Conservation (phyloP, 768 basidiomycete species). For the Candolleomyces efflorescens region DNA sequence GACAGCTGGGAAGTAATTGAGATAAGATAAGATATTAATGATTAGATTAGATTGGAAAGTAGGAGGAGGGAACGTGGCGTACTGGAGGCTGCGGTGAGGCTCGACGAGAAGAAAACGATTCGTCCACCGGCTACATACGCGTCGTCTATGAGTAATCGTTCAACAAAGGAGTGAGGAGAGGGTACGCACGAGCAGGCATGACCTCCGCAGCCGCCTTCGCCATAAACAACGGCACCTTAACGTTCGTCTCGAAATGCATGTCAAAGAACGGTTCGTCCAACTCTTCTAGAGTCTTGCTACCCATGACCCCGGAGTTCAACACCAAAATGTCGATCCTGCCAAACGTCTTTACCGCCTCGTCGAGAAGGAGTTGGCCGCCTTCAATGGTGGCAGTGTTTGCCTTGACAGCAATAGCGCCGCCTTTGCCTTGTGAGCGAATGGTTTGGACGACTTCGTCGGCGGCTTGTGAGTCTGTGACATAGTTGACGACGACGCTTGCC, state of each 20-base stretch:
- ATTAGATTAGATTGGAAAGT: too few relatives aligned
- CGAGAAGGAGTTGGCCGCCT: constrained; percentile 44
- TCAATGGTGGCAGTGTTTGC: constrained; percentile 47
- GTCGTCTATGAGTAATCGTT: not conserved
- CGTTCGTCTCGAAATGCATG: constrained; percentile 47
- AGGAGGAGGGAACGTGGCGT: constrained; percentile 5
- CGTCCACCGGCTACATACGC: constrained; percentile 41
- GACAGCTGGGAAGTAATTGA: constrained; percentile 24
- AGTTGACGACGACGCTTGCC: constrained; percentile 56
- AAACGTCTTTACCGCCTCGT: constrained; percentile 43
- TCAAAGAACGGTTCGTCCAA: constrained; percentile 52
- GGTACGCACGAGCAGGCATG: constrained; percentile 37
- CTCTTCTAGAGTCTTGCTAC: constrained; percentile 42
- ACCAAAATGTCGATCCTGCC: constrained; percentile 56
- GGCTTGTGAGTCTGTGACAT: constrained; percentile 32
- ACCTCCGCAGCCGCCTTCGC: constrained; percentile 41
- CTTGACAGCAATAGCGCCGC: constrained; percentile 45
- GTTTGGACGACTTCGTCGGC: constrained; percentile 44
- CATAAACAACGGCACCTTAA: constrained; percentile 57
- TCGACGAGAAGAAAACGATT: constrained; percentile 55
- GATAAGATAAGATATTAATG: constrained; percentile 3
- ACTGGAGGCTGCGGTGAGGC: constrained; percentile 40
- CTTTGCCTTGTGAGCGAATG: constrained; percentile 41
- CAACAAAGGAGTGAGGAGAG: not conserved
- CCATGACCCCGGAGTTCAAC: constrained; percentile 57